Conservation (phyloP, 2,329 filamentous ascomycete species). For the Phialophora macrospora region DNA sequence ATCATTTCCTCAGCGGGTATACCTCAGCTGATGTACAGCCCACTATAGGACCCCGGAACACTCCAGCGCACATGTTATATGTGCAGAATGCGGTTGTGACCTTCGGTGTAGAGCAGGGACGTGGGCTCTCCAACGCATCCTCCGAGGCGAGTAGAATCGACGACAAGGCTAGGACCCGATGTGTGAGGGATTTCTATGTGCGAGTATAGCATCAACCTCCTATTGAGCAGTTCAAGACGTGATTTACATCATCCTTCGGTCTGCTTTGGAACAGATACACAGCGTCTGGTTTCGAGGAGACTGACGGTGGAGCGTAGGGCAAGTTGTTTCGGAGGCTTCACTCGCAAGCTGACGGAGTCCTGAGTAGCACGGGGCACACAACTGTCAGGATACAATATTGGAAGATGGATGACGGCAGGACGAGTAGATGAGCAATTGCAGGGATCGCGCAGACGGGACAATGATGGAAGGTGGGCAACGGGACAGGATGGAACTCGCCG, state of each 20-base stretch:
- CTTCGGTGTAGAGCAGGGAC: background rate
- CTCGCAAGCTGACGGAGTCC: background rate
- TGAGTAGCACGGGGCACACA: background rate
- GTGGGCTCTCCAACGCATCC: background rate
- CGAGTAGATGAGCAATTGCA: background rate
- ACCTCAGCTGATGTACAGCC: conserved; percentile 14
- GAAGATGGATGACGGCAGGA: background rate
- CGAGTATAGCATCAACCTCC: too few species aligned
- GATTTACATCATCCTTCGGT: background rate
- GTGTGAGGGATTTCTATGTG: background rate
- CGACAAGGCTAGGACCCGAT: background rate
- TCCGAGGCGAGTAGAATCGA: background rate
- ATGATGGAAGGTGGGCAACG: conserved; percentile 4
- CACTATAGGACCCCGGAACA: conserved; percentile 1
- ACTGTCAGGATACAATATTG: background rate
- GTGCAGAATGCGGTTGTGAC: background rate
- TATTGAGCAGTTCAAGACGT: background rate
- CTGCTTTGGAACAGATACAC: background rate
- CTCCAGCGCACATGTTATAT: conserved; percentile 17
- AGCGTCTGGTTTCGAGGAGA: background rate
- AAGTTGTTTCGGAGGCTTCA: background rate
- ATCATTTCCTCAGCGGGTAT: conserved; percentile 14
- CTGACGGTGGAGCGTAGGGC: background rate
- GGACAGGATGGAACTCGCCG: background rate
- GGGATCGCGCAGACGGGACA: background rate